These are phyloP conservation scores for Pseudogymnoascus sp. DNA, from an alignment of 2,329 filamentous ascomycete genomes.

Conservation along the genomic window DNA sequence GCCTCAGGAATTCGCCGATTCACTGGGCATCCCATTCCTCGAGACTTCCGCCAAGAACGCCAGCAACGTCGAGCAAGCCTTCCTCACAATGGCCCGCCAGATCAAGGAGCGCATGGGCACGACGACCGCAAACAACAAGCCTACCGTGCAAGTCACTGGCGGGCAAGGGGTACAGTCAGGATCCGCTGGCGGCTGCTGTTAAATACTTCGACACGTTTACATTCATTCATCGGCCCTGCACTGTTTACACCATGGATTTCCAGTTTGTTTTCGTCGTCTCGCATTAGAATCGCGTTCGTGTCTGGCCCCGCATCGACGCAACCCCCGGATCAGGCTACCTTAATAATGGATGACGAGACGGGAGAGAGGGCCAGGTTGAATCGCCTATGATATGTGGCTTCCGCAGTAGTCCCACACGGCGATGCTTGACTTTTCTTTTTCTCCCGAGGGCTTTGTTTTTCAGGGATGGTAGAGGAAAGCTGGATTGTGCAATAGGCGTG, in stretches of 20 bases:
- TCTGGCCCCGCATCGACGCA: constrained; percentile 4
- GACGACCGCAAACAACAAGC: constrained; percentile 92
- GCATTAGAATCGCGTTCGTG: constrained; percentile 7
- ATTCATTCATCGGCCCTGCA: constrained; percentile 2
- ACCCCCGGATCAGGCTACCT: constrained; percentile 5
- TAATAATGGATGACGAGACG: constrained; percentile 6
- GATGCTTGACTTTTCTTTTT: constrained; percentile 6
- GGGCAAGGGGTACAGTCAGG: constrained; percentile 89
- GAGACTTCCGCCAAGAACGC: constrained; percentile 99
- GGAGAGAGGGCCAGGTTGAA: constrained; percentile 2
- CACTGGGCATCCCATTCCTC: constrained; percentile 96
- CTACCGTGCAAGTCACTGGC: constrained; percentile 89
- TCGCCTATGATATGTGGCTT: not conserved
- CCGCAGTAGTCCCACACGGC: constrained; percentile 1
- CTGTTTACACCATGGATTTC: constrained; percentile 1
- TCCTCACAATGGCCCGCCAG: constrained; percentile 98
- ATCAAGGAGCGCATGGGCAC: constrained; percentile 99
- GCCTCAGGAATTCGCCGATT: constrained; percentile 90
- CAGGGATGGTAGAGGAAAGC: constrained; percentile 1
- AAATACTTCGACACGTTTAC: constrained; percentile 33
- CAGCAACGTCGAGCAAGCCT: constrained; percentile 98
- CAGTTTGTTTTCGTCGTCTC: constrained; percentile 5
- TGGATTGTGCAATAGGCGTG: constrained; percentile 8
- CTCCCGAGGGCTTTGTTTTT: constrained; percentile 1
- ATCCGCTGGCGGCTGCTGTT: constrained; percentile 84